phyloP scores from a whole-genome alignment of 2,329 filamentous ascomycete genomes.

The Pezicula carpinea region DNA sequence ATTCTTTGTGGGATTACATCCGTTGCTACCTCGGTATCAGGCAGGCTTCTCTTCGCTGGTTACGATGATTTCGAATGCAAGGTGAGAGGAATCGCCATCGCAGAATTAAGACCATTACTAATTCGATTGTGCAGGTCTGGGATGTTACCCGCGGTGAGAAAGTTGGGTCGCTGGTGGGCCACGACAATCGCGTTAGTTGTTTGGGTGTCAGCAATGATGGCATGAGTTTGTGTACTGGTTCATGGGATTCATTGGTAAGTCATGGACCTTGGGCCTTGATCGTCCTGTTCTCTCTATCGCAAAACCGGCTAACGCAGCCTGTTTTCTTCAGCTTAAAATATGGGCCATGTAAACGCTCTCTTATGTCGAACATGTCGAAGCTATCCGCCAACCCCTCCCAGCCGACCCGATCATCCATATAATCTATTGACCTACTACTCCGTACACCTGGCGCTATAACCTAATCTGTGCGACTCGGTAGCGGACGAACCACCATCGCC shows the following conservation, averaged over 20 bases:
- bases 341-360: conserved; percentile 55
- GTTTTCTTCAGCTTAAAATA: conserved; percentile 65
- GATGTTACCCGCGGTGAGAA: conserved; percentile 95
- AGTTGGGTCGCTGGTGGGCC: conserved; percentile 91
- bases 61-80: conserved; percentile 99
- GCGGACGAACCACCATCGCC: conserved; percentile 39
- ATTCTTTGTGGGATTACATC: conserved; percentile 98
- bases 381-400: conserved; percentile 6
- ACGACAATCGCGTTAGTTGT: conserved; percentile 98
- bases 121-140: conserved; percentile 69
- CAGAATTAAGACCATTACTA: too few species aligned
- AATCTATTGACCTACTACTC: conserved; percentile 33
- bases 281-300: not conserved
- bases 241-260: conserved; percentile 97
- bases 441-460: conserved; percentile 29
- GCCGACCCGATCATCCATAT: conserved; percentile 22
- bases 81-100: conserved; percentile 47
- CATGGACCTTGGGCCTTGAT: not conserved
- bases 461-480: conserved; percentile 38
- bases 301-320: conserved; percentile 26
- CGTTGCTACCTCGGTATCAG: conserved; percentile 95
- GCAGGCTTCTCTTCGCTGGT: conserved; percentile 88
- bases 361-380: conserved; percentile 5
- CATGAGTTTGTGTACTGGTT: conserved; percentile 98
- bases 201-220: conserved; percentile 98